These are phyloP conservation scores for Limtongia smithiae DNA, from an alignment of 805 yeast species.

Conservation along the genomic window DNA sequence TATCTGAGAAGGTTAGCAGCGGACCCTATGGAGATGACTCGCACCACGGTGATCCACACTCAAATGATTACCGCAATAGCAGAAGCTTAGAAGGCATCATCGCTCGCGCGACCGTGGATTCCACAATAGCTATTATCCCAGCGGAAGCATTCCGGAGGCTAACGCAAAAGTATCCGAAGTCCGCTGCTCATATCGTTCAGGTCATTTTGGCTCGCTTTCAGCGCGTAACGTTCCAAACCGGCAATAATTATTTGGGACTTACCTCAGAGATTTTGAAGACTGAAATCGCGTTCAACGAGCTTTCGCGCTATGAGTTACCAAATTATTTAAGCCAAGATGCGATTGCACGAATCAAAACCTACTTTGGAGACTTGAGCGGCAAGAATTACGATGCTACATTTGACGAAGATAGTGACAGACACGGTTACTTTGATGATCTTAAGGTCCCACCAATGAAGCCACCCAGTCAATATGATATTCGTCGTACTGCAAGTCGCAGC, in stretches of 20 bases:
- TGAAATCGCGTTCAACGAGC: slow-evolving; percentile 57
- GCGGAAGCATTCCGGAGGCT: slow-evolving; percentile 72
- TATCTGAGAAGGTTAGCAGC: slow-evolving; percentile 10
- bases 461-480: no score
- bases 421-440: background rate
- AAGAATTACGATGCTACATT: background rate
- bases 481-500: background rate
- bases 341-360: slow-evolving; percentile 42
- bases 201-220: slow-evolving; percentile 83
- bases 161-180: slow-evolving; percentile 72
- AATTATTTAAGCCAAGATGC: slow-evolving; percentile 58
- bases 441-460: background rate
- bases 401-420: background rate
- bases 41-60: no score
- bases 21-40: background rate
- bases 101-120: slow-evolving; percentile 68
- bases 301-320: slow-evolving; percentile 53
- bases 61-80: background rate
- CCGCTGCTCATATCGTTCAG: slow-evolving; percentile 91
- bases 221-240: slow-evolving; percentile 87
- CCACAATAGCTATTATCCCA: slow-evolving; percentile 92
- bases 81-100: slow-evolving; percentile 45
- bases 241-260: slow-evolving; percentile 79
- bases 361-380: background rate
- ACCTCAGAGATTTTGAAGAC: slow-evolving; percentile 77